These are phyloP conservation scores for Backusella australiensis DNA, from an alignment of 192 early-diverging fungal genomes.

Conservation along the genomic window DNA sequence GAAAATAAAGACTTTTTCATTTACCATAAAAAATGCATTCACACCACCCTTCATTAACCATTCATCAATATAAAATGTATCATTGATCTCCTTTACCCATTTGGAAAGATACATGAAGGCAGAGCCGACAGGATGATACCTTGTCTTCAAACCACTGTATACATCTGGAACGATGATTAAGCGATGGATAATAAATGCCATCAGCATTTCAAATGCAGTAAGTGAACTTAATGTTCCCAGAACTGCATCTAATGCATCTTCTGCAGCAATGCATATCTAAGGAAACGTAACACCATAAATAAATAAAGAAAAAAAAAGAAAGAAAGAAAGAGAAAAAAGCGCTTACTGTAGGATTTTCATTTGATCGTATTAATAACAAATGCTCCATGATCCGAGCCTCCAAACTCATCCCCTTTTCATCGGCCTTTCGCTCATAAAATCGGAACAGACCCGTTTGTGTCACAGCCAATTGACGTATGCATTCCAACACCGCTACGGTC, in stretches of 20 bases:
- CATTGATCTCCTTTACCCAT: constrained; percentile 21
- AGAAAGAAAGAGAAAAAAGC: neutral
- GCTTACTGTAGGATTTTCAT: constrained; percentile 22
- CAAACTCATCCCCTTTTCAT: constrained; percentile 13
- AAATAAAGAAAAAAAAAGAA: neutral
- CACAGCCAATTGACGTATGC: constrained; percentile 24
- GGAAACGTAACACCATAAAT: neutral
- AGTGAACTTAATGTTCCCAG: constrained; percentile 24
- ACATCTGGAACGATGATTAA: constrained; percentile 6
- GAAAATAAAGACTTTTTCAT: neutral
- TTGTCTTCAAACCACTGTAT: neutral
- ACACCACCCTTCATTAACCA: constrained; percentile 27
- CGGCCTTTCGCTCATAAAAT: constrained; percentile 26
- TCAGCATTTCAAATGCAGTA: constrained; percentile 33
- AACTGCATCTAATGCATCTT: constrained; percentile 37
- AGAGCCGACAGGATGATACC: constrained; percentile 30
- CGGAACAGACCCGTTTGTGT: constrained; percentile 30
- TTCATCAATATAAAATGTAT: constrained; percentile 25
- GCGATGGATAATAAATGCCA: constrained; percentile 21
- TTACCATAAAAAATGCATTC: constrained; percentile 30
- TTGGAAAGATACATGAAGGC: constrained; percentile 34
- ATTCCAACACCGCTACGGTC: constrained; percentile 7
- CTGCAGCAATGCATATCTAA: constrained; percentile 32
- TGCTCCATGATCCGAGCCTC: constrained; percentile 18
- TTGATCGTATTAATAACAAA: constrained; percentile 8